These are phyloP conservation scores for Trypanosomatidae sp. DNA, from an alignment of 208 protist genomes.

Conservation along the genomic window DNA sequence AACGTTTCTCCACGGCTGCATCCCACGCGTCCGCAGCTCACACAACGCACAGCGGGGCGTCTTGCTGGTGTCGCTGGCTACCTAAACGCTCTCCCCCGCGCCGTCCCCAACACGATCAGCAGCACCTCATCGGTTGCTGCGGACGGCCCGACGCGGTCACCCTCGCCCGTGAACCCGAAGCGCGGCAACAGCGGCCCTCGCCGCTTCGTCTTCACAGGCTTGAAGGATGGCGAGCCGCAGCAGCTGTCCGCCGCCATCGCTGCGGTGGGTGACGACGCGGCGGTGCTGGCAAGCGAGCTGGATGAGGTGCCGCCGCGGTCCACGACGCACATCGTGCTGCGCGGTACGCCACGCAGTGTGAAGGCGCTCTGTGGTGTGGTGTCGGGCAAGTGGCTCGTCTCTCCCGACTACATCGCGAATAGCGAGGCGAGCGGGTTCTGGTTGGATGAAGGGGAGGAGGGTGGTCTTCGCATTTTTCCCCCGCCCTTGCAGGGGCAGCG, in stretches of 20 bases:
- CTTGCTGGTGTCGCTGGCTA: conserved; percentile 3
- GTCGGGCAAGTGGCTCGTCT: conserved; percentile 70
- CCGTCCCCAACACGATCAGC: conserved; percentile 37
- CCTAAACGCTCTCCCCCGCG: background rate
- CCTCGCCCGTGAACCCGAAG: conserved; percentile 78
- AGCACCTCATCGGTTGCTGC: conserved; percentile 48
- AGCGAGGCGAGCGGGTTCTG: conserved; percentile 70
- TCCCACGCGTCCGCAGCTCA: conserved; percentile 8
- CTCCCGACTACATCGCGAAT: conserved; percentile 73
- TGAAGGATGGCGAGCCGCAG: conserved; percentile 52
- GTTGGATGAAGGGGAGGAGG: conserved; percentile 76
- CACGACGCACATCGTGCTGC: conserved; percentile 80
- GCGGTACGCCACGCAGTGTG: conserved; percentile 73
- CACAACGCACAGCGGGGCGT: conserved; percentile 26
- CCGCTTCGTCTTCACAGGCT: conserved; percentile 72
- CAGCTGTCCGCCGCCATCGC: conserved; percentile 41
- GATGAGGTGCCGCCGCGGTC: conserved; percentile 58
- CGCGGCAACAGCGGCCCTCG: conserved; percentile 51
- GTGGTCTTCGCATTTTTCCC: conserved; percentile 67
- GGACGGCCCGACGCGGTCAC: conserved; percentile 72
- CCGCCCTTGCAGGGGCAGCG: conserved; percentile 70
- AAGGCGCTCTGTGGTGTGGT: conserved; percentile 86
- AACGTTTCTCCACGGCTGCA: too few relatives aligned
- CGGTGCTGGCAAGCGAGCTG: conserved; percentile 46
- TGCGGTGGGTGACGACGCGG: conserved; percentile 45